These are phyloP conservation scores for thale cress (Arabidopsis thaliana) DNA, from an alignment of 345 rosid genomes.

Conservation along the genomic window TAIR10.1 NC_003070.9:23352501-23353000, in stretches of 20 bases:
- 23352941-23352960: too few species aligned
- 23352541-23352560: too few species aligned
- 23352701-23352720: not conserved
- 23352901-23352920: too few species aligned
- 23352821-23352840: constrained; percentile 10
- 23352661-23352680: constrained; percentile 14
- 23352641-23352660: constrained; percentile 26
- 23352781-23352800: not conserved
- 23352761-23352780: not conserved
- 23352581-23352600: constrained; percentile 20
- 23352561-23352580: not conserved
- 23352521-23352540: too few species aligned
- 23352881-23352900: too few species aligned
- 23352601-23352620: constrained; percentile 1
- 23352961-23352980: too few species aligned
- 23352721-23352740: constrained; percentile 1
- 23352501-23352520: not conserved
- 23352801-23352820: not conserved
- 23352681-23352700: not conserved
- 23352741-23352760: too few species aligned
- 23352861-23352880: too few species aligned
- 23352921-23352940: too few species aligned
- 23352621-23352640: constrained; percentile 29
- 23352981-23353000: too few species aligned
- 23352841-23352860: not conserved